Base-by-base conservation (phyloP, 176 grass and related monocot species). In the Thinopyrum elongatum region DNA sequence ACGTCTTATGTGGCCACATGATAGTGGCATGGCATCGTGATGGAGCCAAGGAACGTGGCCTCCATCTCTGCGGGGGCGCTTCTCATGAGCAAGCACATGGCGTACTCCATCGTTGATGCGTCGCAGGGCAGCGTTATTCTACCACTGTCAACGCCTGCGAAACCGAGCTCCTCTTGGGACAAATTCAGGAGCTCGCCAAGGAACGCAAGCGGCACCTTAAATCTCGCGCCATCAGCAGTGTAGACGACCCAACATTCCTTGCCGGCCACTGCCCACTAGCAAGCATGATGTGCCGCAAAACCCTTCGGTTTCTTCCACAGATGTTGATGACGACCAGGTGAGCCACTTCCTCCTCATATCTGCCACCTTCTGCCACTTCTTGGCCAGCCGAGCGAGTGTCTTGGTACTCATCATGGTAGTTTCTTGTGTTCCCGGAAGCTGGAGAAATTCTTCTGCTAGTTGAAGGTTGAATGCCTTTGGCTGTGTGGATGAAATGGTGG, bases 161-260 rank as follows among this genome's bases (percentile, higher is more conserved):
- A 87, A 23, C 90, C 87, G 8, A 88, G 90, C 67, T 90, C 87
- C 36, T 95, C 90, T 69, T 82, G 85, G 1, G 90, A 84, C 78
- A 95, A 53, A 28, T 31, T 5, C 2, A 92, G 38, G 55, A 95
- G 79, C 70, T 88, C 83, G 29, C 75, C 77, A 3, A 92, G 86
- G 25, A 79, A 90, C 0, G 30, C 55, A 13, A 95, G 28, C 4
- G 86, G 90, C 15, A 90, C 74, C 86, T 90, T 70, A 21, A 95
- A 92, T 30, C 86, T 53, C 58, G 4, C 55, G 6, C 76, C 77
- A 0, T 95, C 88, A 0, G 53, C 38, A 2, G 70, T 82, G 79
- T 65, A 65, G 27, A 65, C 27, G 12, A 65, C 5, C 13, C 25
- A 84, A 30, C 86, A 78, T 7, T 90, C 93, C 71, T 82, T 89